Conservation (phyloP, 2,329 filamentous ascomycete species). For the Trichoderma arundinaceum region DNA sequence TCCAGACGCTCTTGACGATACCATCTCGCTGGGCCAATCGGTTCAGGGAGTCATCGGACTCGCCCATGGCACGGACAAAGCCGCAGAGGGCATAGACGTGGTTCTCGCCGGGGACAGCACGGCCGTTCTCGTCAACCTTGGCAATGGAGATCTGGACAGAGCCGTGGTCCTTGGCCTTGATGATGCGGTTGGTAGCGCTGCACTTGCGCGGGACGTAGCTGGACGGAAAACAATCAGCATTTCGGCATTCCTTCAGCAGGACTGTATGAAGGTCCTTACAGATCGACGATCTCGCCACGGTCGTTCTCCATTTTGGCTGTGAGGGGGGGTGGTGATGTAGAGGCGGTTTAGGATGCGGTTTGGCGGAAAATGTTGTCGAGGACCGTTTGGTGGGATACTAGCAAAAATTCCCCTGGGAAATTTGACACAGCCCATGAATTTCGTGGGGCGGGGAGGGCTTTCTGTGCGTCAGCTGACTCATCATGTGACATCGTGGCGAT, state of each 20-base stretch:
- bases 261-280: slow-evolving; percentile 66
- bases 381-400: slow-evolving; percentile 41
- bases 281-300: slow-evolving; percentile 98
- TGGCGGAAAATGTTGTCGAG: slow-evolving; percentile 43
- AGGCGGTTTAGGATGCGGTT: slow-evolving; percentile 40
- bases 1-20: slow-evolving; percentile 97
- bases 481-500: slow-evolving; percentile 46
- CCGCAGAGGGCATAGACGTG: slow-evolving; percentile 96
- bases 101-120: slow-evolving; percentile 91
- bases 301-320: slow-evolving; percentile 96
- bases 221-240: slow-evolving; percentile 41
- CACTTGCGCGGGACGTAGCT: slow-evolving; percentile 99
- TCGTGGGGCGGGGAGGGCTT: slow-evolving; percentile 48
- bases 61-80: slow-evolving; percentile 96
- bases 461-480: slow-evolving; percentile 43
- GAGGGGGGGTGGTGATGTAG: slow-evolving; percentile 40
- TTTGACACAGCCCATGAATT: slow-evolving; percentile 46
- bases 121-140: slow-evolving; percentile 99
- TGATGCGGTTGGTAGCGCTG: slow-evolving; percentile 98
- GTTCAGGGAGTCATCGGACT: slow-evolving; percentile 97
- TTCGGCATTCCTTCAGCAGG: slow-evolving; percentile 29
- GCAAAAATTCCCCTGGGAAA: slow-evolving; percentile 40
- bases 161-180: slow-evolving; percentile 99
- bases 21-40: slow-evolving; percentile 94
- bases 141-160: slow-evolving; percentile 96